Conservation (phyloP, 2,329 filamentous ascomycete species). For the Xenoacremonium recifei region DNA sequence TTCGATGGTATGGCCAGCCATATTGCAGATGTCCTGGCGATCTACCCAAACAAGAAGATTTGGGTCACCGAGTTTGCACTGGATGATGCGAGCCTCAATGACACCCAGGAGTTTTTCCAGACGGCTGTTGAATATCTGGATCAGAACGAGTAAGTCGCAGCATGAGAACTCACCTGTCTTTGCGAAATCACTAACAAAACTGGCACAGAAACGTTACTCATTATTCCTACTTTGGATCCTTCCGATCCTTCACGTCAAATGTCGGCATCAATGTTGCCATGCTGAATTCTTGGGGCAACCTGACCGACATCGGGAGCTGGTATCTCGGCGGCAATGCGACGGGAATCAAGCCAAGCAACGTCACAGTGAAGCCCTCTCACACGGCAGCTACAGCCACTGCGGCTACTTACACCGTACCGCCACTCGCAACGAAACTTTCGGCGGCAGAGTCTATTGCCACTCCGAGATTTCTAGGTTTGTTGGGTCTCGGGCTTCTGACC, state of each 20-base stretch:
- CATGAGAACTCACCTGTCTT: too few relatives aligned
- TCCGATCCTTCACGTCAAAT: slow-evolving; percentile 64
- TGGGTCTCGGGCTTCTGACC: neutral
- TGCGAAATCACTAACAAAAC: neutral
- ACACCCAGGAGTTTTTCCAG: slow-evolving; percentile 64
- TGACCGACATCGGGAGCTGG: slow-evolving; percentile 71
- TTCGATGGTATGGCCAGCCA: slow-evolving; percentile 63
- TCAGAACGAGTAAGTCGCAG: slow-evolving; percentile 27
- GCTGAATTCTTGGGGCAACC: slow-evolving; percentile 59
- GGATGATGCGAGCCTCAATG: slow-evolving; percentile 46
- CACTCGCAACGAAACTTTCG: neutral
- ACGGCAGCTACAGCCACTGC: neutral
- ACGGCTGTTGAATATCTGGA: slow-evolving; percentile 61
- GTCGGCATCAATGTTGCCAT: slow-evolving; percentile 67
- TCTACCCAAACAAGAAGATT: slow-evolving; percentile 54
- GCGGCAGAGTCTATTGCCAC: neutral
- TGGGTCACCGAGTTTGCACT: slow-evolving; percentile 73
- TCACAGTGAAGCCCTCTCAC: neutral
- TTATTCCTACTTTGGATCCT: slow-evolving; percentile 70
- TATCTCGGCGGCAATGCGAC: slow-evolving; percentile 57
- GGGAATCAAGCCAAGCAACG: slow-evolving; percentile 32
- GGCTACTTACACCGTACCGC: neutral
- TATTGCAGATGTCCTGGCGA: slow-evolving; percentile 46
- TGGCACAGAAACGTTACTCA: slow-evolving; percentile 42
- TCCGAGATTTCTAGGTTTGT: neutral